Evolutionary conservation across 257 asterid genomes (phyloP).

Genomic region (Handroanthus guayacan): DNA sequence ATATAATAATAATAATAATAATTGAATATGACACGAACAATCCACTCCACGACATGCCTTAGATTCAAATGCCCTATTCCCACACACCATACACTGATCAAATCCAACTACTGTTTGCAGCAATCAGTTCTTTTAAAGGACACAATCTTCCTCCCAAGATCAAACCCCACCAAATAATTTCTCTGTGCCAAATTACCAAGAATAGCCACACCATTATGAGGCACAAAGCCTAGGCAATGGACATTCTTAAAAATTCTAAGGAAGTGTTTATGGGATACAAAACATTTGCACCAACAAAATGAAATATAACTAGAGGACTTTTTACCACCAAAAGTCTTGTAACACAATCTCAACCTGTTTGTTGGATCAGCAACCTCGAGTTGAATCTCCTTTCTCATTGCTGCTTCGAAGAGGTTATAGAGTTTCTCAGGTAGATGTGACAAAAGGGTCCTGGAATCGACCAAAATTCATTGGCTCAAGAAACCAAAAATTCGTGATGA

Average conservation of each 20-base stretch:
- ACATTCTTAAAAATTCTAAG: constrained; percentile 24
- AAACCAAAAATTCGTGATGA: constrained; percentile 11
- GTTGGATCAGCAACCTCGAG: constrained; percentile 15
- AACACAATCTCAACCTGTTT: constrained; percentile 41
- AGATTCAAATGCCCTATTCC: no score
- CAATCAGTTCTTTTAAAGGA: constrained; percentile 60
- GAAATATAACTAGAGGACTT: constrained; percentile 44
- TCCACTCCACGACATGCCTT: background rate
- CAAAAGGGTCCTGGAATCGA: constrained; percentile 52
- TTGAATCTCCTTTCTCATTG: constrained; percentile 30
- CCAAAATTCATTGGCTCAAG: constrained; percentile 32
- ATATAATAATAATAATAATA: no score
- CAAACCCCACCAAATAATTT: constrained; percentile 57
- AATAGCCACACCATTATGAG: constrained; percentile 24
- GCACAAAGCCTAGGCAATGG: constrained; percentile 47
- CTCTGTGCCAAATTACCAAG: constrained; percentile 57
- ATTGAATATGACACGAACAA: background rate
- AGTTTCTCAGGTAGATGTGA: constrained; percentile 47
- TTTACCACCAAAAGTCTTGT: constrained; percentile 8
- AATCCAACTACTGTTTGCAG: constrained; percentile 2
- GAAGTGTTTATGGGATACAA: constrained; percentile 42
- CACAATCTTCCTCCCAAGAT: constrained; percentile 43
- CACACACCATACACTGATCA: no score
- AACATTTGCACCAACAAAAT: constrained; percentile 53
- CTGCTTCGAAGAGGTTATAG: constrained; percentile 36